Evolutionary conservation across 2,329 filamentous ascomycete genomes (phyloP).

Genomic region (Sarocladiaceae sp.): DNA sequence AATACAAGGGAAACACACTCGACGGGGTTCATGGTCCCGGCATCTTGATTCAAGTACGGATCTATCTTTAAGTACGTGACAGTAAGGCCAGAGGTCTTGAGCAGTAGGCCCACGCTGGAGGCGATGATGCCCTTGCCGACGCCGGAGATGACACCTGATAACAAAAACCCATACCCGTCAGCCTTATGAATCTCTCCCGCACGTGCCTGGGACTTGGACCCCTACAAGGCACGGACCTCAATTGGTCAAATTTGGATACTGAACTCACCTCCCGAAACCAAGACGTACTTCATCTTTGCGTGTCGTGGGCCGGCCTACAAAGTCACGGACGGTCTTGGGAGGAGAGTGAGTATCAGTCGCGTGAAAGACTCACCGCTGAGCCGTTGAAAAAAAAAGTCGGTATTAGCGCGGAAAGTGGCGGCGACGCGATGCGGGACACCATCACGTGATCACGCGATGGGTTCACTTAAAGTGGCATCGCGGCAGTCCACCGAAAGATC

Average conservation of each 20-base stretch:
- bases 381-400: conserved; percentile 8
- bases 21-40: conserved; percentile 28
- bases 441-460: conserved; percentile 3
- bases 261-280: conserved; percentile 64
- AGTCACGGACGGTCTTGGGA: conserved; percentile 8
- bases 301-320: conserved; percentile 6
- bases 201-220: background rate
- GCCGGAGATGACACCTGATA: conserved; percentile 33
- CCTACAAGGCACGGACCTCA: conserved; percentile 14
- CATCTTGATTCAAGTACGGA: conserved; percentile 36
- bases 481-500: background rate
- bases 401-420: conserved; percentile 7
- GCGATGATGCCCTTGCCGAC: conserved; percentile 39
- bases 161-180: conserved; percentile 6
- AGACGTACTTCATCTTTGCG: conserved; percentile 69
- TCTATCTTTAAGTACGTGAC: conserved; percentile 50
- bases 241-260: conserved; percentile 1
- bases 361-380: conserved; percentile 8
- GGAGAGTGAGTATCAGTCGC: conserved; percentile 7
- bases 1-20: conserved; percentile 5
- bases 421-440: conserved; percentile 6
- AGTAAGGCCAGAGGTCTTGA: conserved; percentile 75
- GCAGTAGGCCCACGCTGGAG: conserved; percentile 54
- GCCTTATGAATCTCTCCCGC: background rate
- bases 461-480: background rate